phyloP scores from a whole-genome alignment of 176 grass and related monocot genomes.

The Rhynchospora pubera region DNA sequence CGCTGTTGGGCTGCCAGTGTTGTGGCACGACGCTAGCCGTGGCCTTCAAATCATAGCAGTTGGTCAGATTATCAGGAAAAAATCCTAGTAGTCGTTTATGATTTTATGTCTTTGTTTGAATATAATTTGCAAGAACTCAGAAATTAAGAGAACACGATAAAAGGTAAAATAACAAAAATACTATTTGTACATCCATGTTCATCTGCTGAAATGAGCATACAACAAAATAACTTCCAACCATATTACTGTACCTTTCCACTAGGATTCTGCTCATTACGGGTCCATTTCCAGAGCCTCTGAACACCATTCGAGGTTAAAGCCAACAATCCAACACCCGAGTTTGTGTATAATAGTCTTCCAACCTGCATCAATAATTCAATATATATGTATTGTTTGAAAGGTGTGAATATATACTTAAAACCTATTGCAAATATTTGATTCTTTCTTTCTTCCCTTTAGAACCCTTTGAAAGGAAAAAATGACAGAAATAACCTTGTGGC shows the following conservation, averaged over 20 bases:
- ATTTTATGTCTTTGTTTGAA: not conserved
- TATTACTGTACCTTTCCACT: slow-evolving; percentile 54
- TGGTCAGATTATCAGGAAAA: slow-evolving; percentile 8
- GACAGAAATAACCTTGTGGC: slow-evolving; percentile 52
- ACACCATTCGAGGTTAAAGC: slow-evolving; percentile 84
- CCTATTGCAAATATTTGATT: not conserved
- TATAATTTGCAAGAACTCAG: not conserved
- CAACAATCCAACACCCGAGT: slow-evolving; percentile 78
- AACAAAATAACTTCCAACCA: not conserved
- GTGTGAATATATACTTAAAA: slow-evolving; percentile 6
- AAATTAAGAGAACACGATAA: not conserved
- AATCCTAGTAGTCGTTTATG: not conserved
- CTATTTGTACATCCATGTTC: slow-evolving; percentile 18
- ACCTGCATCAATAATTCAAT: slow-evolving; percentile 43
- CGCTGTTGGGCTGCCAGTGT: slow-evolving; percentile 87
- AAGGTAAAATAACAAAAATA: not conserved
- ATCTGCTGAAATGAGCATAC: slow-evolving; percentile 12
- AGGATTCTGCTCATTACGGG: slow-evolving; percentile 72
- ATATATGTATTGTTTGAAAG: not conserved
- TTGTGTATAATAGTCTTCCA: slow-evolving; percentile 84
- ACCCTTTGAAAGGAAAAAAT: slow-evolving; percentile 14
- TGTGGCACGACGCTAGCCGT: slow-evolving; percentile 74
- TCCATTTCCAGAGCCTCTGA: slow-evolving; percentile 94
- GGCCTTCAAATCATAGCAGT: slow-evolving; percentile 41
- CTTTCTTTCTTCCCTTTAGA: not conserved